Percentiles rank a stretch among this genome's conserved stretches.
These are phyloP conservation scores for Halophytophthora batemanensis DNA, from an alignment of 352 stramenopile species.

Conservation along the genomic window DNA sequence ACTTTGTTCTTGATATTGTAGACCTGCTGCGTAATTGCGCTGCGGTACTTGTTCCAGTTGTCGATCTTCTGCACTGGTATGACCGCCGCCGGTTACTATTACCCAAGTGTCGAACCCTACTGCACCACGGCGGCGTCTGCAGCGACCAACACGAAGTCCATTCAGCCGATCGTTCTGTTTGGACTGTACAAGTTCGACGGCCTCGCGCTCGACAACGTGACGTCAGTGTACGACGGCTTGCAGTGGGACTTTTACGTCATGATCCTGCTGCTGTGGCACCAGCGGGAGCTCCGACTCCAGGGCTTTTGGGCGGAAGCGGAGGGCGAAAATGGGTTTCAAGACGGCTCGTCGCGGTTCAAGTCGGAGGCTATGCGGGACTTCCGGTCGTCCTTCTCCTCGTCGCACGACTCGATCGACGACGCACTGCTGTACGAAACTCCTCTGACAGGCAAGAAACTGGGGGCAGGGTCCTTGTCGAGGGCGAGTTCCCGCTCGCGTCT, in stretches of 20 bases:
- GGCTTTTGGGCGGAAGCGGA: conserved; percentile 65
- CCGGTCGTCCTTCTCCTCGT: conserved; percentile 51
- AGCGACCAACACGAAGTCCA: conserved; percentile 49
- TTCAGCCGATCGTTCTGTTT: conserved; percentile 78
- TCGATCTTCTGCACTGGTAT: conserved; percentile 80
- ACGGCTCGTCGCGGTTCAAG: conserved; percentile 36
- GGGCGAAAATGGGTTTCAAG: conserved; percentile 11
- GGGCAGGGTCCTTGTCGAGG: neutral
- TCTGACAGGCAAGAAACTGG: conserved; percentile 15
- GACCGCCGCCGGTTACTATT: conserved; percentile 51
- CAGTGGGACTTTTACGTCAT: conserved; percentile 87
- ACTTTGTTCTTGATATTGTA: conserved; percentile 14
- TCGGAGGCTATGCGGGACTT: conserved; percentile 41
- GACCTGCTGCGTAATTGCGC: conserved; percentile 44
- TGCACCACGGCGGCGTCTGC: conserved; percentile 39
- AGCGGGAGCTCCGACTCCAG: conserved; percentile 71
- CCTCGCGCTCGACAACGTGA: conserved; percentile 44
- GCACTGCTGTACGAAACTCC: conserved; percentile 38
- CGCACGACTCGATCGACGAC: conserved; percentile 75
- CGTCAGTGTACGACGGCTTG: conserved; percentile 58
- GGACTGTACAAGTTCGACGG: conserved; percentile 88
- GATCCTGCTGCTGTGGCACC: conserved; percentile 75
- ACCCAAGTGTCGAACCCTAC: conserved; percentile 78
- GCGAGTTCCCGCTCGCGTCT: conserved; percentile 9
- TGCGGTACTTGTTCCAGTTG: conserved; percentile 82